Percentiles rank a stretch among this genome's conserved stretches.
These are phyloP conservation scores for Metschnikowia lachancei DNA, from an alignment of 805 yeast genomes.

Conservation along the genomic window DNA sequence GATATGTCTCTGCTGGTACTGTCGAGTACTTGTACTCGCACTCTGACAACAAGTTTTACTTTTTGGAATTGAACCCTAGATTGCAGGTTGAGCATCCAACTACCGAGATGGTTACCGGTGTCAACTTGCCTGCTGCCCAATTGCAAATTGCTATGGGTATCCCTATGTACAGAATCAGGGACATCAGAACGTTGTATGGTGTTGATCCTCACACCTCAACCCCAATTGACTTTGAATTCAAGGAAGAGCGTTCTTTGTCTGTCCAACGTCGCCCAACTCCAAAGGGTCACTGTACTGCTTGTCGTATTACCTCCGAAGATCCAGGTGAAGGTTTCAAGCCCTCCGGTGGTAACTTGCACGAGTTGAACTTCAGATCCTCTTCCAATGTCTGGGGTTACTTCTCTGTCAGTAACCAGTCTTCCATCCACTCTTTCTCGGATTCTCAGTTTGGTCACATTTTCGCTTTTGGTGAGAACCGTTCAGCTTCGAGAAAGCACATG, in stretches of 20 bases:
- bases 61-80: conserved; percentile 96
- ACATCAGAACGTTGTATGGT: conserved; percentile 89
- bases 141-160: conserved; percentile 99
- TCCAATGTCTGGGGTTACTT: conserved; percentile 99
- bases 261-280: conserved; percentile 92
- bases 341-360: conserved; percentile 94
- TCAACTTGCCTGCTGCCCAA: conserved; percentile 97
- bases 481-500: conserved; percentile 97
- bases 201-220: conserved; percentile 93
- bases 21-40: conserved; percentile 96
- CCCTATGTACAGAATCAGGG: conserved; percentile 91
- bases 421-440: conserved; percentile 96
- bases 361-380: conserved; percentile 92
- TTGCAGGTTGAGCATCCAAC: conserved; percentile 99
- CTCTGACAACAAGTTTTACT: conserved; percentile 91
- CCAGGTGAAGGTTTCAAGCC: conserved; percentile 99
- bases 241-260: conserved; percentile 62
- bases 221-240: conserved; percentile 86
- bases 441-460: conserved; percentile 99
- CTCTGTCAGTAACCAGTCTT: conserved; percentile 93
- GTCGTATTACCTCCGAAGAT: conserved; percentile 98
- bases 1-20: conserved; percentile 99
- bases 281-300: conserved; percentile 98
- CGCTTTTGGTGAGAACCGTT: conserved; percentile 98
- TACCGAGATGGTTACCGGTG: conserved; percentile 99